Base-by-base conservation (phyloP, 106 monocot species). In the Allium cepa region DNA sequence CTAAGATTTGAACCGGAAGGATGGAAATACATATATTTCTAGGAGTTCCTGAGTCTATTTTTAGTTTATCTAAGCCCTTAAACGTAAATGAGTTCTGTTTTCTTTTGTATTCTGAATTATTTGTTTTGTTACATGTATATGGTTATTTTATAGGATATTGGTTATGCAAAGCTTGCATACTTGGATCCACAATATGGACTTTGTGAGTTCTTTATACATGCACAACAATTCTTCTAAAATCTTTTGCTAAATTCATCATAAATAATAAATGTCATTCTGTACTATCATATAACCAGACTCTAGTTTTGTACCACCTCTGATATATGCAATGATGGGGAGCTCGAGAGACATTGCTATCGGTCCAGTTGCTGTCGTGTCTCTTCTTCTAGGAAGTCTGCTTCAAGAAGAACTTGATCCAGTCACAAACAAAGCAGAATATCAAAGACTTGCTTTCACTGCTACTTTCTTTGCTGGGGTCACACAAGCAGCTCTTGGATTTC, bases 341-440 rank as follows among this genome's bases (percentile, higher is more conserved):
- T 92, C 97, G 52, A 87, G 86, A 71, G 88, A 95, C 69, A 85
- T 95, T 48, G 94, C 94, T 2, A 91, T 95, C 53, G 94, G 94
- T 53, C 94, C 94, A 17, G 91, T 95, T 13, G 95, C 95, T 3
- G 95, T 91, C 56, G 88, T 96, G 0, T 96, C 95, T 27, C 86
- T 96, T 50, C 72, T 96, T 63, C 77, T 96, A 22, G 95, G 86
- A 0, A 79, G 75, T 22, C 95, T 88, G 70, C 79, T 91, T 50
- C 71, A 70, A 49, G 63, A 85, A 11, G 95, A 91, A 69, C 9
- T 91, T 55, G 85, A 91, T 73, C 83, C 87, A 1, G 57, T 50
- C 8, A 78, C 57, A 18, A 14, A 83, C 12, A 85, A 75, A 48
- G 79, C 57, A 4, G 83, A 73, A 18, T 96, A 96, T 72, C 11